phyloP scores from a whole-genome alignment of 2,329 filamentous ascomycete species.

The Talaromyces sp. region DNA sequence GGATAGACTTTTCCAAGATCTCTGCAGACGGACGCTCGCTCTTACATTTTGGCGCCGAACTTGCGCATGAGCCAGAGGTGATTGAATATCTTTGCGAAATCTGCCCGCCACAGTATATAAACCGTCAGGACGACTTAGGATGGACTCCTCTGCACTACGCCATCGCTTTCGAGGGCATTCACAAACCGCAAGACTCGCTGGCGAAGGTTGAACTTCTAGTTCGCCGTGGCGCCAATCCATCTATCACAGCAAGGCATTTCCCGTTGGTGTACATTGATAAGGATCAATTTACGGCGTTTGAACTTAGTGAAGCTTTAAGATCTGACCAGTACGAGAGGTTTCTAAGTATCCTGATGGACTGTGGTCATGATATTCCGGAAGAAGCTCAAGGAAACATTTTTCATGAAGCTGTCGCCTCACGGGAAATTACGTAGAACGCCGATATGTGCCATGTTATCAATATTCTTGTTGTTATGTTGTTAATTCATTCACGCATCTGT shows the following conservation, averaged over 20 bases:
- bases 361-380: not conserved
- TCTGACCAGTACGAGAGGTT: slow-evolving; percentile 1
- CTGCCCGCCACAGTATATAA: not conserved
- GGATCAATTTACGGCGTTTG: not conserved
- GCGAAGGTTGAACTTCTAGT: not conserved
- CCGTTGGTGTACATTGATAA: not conserved
- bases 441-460: not conserved
- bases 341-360: not conserved
- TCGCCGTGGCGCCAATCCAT: slow-evolving; percentile 1
- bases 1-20: not conserved
- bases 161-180: not conserved
- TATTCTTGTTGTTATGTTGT: too few relatives aligned
- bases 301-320: not conserved
- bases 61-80: not conserved
- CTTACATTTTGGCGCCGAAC: not conserved
- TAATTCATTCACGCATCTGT: too few relatives aligned
- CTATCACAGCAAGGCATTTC: not conserved
- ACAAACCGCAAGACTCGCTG: slow-evolving; percentile 1
- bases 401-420: not conserved
- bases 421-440: not conserved
- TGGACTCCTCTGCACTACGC: slow-evolving; percentile 1
- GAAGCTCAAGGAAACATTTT: not conserved
- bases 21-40: not conserved
- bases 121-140: not conserved
- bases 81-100: not conserved